Evolutionary conservation across 768 basidiomycete genomes (phyloP).

Genomic region (Atractiella rhizophila): DNA sequence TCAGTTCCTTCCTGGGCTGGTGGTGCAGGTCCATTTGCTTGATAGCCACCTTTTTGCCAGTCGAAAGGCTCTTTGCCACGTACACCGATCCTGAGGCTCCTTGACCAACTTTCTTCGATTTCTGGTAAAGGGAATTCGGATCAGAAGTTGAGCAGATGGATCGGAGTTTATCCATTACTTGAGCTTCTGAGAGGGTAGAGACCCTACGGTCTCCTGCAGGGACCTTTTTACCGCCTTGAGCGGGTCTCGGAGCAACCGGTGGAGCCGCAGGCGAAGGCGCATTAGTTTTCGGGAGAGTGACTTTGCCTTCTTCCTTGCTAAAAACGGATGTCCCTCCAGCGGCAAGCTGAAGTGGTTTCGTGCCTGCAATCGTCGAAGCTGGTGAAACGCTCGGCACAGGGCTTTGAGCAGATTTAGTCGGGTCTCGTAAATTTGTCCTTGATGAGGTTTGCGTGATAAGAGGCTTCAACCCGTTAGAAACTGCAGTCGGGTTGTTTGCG

Average conservation of each 20-base stretch:
- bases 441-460: constrained; percentile 5
- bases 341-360: neutral
- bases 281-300: constrained; percentile 30
- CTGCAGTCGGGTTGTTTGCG: neutral
- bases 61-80: constrained; percentile 75
- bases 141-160: constrained; percentile 67
- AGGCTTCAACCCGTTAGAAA: constrained; percentile 1
- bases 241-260: neutral
- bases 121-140: constrained; percentile 68
- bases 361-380: neutral
- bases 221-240: constrained; percentile 30
- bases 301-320: constrained; percentile 26
- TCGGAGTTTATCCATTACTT: constrained; percentile 92
- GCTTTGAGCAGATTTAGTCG: neutral
- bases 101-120: constrained; percentile 97
- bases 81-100: constrained; percentile 96
- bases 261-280: constrained; percentile 31
- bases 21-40: constrained; percentile 88
- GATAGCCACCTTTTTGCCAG: constrained; percentile 72
- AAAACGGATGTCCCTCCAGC: constrained; percentile 8
- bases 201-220: constrained; percentile 50
- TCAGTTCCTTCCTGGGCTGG: constrained; percentile 77
- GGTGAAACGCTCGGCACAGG: too few species aligned
- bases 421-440: neutral
- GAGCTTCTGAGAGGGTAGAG: constrained; percentile 84